These are phyloP conservation scores for Biscogniauxia marginata DNA, from an alignment of 2,329 filamentous ascomycete genomes.

Conservation along the genomic window DNA sequence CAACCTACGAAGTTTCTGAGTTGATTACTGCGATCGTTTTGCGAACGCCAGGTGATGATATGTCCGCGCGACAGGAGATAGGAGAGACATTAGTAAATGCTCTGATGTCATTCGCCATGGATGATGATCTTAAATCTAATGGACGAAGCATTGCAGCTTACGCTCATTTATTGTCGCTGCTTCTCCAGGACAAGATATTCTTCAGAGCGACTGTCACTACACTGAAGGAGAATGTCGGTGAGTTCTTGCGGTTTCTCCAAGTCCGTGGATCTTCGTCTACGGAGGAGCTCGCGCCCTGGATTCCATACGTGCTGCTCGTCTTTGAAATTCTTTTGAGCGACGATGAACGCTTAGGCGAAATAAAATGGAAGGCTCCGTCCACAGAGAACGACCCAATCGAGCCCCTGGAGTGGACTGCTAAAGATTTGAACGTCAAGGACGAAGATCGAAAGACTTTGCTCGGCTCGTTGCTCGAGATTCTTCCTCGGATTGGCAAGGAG, in stretches of 20 bases:
- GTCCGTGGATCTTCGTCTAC: constrained; percentile 62
- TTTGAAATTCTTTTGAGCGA: constrained; percentile 88
- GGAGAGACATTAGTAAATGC: constrained; percentile 82
- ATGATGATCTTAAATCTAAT: constrained; percentile 62
- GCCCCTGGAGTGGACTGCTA: constrained; percentile 56
- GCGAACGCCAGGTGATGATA: constrained; percentile 53
- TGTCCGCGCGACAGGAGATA: constrained; percentile 63
- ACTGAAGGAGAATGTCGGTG: constrained; percentile 72
- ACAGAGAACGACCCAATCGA: constrained; percentile 49
- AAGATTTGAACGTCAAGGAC: constrained; percentile 60
- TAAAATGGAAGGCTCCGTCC: constrained; percentile 64
- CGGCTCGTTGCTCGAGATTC: constrained; percentile 73
- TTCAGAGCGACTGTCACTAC: constrained; percentile 74
- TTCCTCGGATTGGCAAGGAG: constrained; percentile 86
- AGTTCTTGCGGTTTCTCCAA: constrained; percentile 77
- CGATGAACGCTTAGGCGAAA: constrained; percentile 76
- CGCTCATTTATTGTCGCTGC: constrained; percentile 84
- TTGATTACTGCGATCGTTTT: constrained; percentile 73
- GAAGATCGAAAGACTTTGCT: constrained; percentile 72
- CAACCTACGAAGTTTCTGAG: constrained; percentile 88
- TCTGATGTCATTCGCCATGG: constrained; percentile 65
- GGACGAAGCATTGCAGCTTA: constrained; percentile 74
- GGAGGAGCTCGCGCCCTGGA: constrained; percentile 87
- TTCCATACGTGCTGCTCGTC: constrained; percentile 85
- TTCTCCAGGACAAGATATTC: constrained; percentile 80